Evolutionary conservation across 768 basidiomycete species (phyloP), one percentile per base, ranked within the genome.

Genomic region (Filobasidium floriforme): DNA sequence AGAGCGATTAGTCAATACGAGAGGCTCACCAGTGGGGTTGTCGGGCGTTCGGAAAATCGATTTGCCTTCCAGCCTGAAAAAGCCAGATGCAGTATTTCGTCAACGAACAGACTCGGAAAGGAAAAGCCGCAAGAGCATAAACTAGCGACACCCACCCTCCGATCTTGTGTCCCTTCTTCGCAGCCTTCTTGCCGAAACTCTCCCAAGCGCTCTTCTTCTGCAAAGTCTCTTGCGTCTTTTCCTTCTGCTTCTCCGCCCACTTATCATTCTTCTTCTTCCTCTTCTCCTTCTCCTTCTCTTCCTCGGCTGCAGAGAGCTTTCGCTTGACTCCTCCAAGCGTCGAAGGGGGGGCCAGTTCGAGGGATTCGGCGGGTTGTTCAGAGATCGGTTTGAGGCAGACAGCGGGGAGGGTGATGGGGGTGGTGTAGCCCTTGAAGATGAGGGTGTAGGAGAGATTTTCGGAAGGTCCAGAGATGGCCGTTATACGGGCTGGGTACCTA

Each of bases 241-340:
- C 72, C 54, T 77, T 72, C 62, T 76, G 76, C 19, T 64, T 71
- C 66, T 75, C 77, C 67, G 76, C 73, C 79, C 79, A 79, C 61
- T 78, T 77, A 60, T 80, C 79, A 37, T 76, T 77, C 73, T 80
- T 80, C 69, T 72, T 73, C 71, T 77, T 78, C 71, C 77, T 77
- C 73, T 76, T 76, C 63, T 77, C 79, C 70, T 79, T 79, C 55
- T 78, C 79, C 66, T 67, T 68, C 41, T 80, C 79, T 41, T 69
- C 70, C 54, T 76, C 65, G 26, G 73, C 73, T n/a, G 72, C 74
- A 1, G 68, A 60, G 9, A 62, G 46, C 40, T 71, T 73, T 11
- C 79, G 67, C 66, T 78, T 79, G 28, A 55, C 22, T 12, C 64
- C 64, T 41, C 40, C 29, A 37, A 40, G 28, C 11, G 61, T n/a